Conservation (phyloP, 768 basidiomycete genomes). For the Cystobasidiopsis lactophilus region DNA sequence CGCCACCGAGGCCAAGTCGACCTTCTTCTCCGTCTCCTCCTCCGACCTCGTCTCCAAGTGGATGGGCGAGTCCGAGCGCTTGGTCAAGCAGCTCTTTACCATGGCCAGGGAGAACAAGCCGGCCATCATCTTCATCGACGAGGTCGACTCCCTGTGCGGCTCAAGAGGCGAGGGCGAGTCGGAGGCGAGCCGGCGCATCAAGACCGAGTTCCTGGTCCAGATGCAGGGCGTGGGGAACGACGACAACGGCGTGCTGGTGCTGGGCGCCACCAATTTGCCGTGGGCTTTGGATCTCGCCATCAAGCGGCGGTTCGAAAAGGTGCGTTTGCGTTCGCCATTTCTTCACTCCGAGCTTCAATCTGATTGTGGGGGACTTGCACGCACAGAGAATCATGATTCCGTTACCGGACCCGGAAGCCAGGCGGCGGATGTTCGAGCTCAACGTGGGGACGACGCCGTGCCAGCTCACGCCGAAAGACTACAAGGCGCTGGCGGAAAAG, state of each 20-base stretch:
- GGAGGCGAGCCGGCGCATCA: slow-evolving; percentile 87
- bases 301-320: slow-evolving; percentile 6
- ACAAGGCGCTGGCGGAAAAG: slow-evolving; percentile 50
- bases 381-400: slow-evolving; percentile 98
- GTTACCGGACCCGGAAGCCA: slow-evolving; percentile 74
- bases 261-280: slow-evolving; percentile 95
- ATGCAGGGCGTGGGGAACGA: slow-evolving; percentile 99
- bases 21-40: slow-evolving; percentile 90
- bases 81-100: slow-evolving; percentile 87
- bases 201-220: slow-evolving; percentile 87
- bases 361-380: slow-evolving; percentile 54
- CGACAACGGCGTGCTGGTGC: slow-evolving; percentile 80
- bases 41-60: slow-evolving; percentile 94
- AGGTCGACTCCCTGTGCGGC: slow-evolving; percentile 88
- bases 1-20: slow-evolving; percentile 95
- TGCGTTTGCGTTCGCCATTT: neutral
- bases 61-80: slow-evolving; percentile 94
- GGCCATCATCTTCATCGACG: slow-evolving; percentile 96
- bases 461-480: slow-evolving; percentile 54
- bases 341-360: neutral
- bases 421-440: slow-evolving; percentile 87
- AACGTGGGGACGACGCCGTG: slow-evolving; percentile 86
- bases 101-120: slow-evolving; percentile 92
- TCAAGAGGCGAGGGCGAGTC: slow-evolving; percentile 91
- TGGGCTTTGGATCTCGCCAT: slow-evolving; percentile 96